Evolutionary conservation across 257 asterid genomes (phyloP).

Genomic region (Lycium ferocissimum): DNA sequence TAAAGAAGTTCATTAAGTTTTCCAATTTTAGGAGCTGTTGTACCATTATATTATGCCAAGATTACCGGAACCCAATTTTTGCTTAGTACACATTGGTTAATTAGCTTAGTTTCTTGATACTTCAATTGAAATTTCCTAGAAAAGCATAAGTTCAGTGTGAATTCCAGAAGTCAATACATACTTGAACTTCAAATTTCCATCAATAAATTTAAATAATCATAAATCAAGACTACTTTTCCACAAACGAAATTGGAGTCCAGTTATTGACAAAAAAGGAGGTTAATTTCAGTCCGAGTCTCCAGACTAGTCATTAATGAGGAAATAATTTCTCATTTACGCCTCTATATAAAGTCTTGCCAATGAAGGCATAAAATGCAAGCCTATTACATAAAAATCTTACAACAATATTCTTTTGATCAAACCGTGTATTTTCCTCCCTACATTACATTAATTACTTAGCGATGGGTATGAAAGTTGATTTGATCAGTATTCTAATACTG

Average conservation of each 20-base stretch:
- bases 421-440: not conserved
- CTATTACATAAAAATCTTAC: not conserved
- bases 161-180: not conserved
- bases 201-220: not conserved
- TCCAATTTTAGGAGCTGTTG: slow-evolving; percentile 7
- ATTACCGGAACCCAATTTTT: not conserved
- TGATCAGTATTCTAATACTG: slow-evolving; percentile 4
- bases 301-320: not conserved
- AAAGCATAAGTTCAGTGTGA: not conserved
- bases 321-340: not conserved
- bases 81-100: not conserved
- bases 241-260: not conserved
- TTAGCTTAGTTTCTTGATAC: not conserved
- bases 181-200: not conserved
- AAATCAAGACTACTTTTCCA: not conserved
- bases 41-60: not conserved
- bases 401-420: not conserved
- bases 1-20: not conserved
- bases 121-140: not conserved
- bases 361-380: not conserved
- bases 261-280: not conserved
- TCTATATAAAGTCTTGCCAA: not conserved
- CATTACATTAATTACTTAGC: not conserved
- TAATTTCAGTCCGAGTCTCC: not conserved
- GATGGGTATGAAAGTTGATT: slow-evolving; percentile 3